A percentile compares a stretch with the other conserved stretches of the same genome.
Evolutionary conservation across 345 rosid species (phyloP).

Genomic region (Psidium friedrichsthalianum): DNA sequence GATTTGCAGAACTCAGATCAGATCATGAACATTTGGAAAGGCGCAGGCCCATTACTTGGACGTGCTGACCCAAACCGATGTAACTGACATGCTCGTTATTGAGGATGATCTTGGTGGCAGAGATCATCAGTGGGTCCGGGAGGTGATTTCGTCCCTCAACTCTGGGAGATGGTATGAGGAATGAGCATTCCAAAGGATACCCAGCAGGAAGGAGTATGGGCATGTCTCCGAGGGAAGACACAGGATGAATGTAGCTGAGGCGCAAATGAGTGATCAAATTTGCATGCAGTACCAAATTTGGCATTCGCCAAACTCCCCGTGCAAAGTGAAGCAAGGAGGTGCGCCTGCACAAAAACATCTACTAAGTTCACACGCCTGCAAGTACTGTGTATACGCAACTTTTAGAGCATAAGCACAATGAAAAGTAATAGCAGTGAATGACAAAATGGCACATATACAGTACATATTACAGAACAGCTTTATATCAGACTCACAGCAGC

Average conservation of each 20-base stretch:
- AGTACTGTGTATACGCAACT: background rate
- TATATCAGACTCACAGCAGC: background rate
- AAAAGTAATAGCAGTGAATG: background rate
- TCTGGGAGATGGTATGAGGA: constrained; percentile 68
- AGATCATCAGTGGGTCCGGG: constrained; percentile 15
- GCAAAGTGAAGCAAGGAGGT: constrained; percentile 47
- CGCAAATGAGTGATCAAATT: constrained; percentile 66
- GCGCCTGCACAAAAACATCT: constrained; percentile 30
- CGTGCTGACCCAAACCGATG: background rate
- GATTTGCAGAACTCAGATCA: background rate
- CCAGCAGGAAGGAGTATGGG: constrained; percentile 70
- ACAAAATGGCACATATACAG: background rate
- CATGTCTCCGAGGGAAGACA: constrained; percentile 70
- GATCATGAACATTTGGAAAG: background rate
- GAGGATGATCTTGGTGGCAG: constrained; percentile 2
- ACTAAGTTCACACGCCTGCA: background rate
- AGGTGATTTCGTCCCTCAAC: constrained; percentile 36
- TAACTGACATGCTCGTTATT: background rate
- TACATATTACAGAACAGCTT: background rate
- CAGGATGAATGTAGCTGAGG: constrained; percentile 60
- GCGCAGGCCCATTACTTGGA: background rate
- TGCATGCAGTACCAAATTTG: constrained; percentile 71
- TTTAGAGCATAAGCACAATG: background rate
- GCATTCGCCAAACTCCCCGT: constrained; percentile 57
- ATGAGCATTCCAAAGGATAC: constrained; percentile 49